Percentiles rank a stretch among this genome's conserved stretches.
Conservation (phyloP, 106 monocot species). For the Allium sativum region DNA sequence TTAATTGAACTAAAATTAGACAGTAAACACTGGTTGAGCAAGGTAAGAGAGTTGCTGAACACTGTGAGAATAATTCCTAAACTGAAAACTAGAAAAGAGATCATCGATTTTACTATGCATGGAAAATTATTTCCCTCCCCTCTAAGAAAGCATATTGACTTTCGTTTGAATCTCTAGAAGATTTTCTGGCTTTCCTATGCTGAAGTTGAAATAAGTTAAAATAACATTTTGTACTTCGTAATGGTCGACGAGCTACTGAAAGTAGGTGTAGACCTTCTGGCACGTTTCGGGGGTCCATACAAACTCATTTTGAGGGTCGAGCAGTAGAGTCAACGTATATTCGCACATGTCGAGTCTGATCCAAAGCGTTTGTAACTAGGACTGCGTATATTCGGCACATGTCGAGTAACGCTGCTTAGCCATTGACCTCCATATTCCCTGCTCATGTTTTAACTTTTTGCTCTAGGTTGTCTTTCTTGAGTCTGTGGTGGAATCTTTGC, state of each 20-base stretch:
- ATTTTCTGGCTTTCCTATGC: no score
- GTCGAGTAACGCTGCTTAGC: slow-evolving; percentile 79
- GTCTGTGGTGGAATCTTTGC: slow-evolving; percentile 12
- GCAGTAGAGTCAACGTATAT: slow-evolving; percentile 82
- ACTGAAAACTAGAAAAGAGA: no score
- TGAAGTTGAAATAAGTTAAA: no score
- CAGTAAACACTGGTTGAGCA: no score
- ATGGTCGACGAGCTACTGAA: slow-evolving; percentile 76
- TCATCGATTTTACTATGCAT: no score
- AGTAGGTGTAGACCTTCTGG: slow-evolving; percentile 69
- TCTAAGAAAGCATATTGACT: no score
- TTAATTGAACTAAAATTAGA: no score
- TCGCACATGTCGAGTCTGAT: slow-evolving; percentile 94
- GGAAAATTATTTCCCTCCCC: no score
- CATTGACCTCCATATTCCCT: slow-evolving; percentile 81
- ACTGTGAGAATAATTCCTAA: no score
- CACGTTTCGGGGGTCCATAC: slow-evolving; percentile 67
- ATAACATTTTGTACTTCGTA: no score
- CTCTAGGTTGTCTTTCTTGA: slow-evolving; percentile 41
- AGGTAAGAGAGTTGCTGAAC: no score
- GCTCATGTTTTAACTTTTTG: slow-evolving; percentile 80
- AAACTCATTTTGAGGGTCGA: slow-evolving; percentile 77
- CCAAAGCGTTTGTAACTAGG: slow-evolving; percentile 62
- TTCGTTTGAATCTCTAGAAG: no score
- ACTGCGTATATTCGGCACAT: slow-evolving; percentile 86